Base-by-base conservation (phyloP, 306 rosid species). In the Chamaecrista fasciculata region DNA sequence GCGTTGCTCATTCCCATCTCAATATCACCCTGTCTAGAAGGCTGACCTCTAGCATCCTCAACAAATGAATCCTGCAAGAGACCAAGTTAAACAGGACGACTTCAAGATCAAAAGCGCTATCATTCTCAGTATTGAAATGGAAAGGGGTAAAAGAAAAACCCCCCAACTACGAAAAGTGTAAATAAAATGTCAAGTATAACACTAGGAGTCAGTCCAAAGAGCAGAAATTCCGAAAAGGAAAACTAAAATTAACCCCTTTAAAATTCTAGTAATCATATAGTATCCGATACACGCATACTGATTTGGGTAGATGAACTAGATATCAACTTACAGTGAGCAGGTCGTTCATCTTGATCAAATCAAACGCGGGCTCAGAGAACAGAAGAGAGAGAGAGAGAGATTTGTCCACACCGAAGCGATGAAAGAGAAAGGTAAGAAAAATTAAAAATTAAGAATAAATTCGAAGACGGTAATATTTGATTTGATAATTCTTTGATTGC, bases 21-120 rank as follows among this genome's bases (percentile, higher is more conserved):
- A 24, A 93, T 74, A 79, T 93, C 98, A 72, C 63, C 70, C 79
- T 76, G 83, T 80, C 91, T 82, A 1, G 91, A 85, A 83, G 94
- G 87, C 55, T 74, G 92, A 1, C 80, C 88, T 70, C 48, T 83
- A 68, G 69, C 86, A 70, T 88, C 88, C 36, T 78, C 57, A 70
- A 73, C 89, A 72, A 88, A 93, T 3, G 97, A 93, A 83, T 93
- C 97, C 98, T 88, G 72, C 62, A 74, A 77, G 67, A 69, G 16
- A 75, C 10, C 43, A 66, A 68, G 43, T 25, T 31, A 50, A 50
- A 47, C 31, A 28, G 42, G 6, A 73, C 8, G 51, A 29, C 34
- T 39, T 53, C 40, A 62, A 39, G 26, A 57, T 51, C 75, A 82
- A 75, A 67, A 21, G 25, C 47, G n/a, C n/a, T n/a, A n/a, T n/a